A percentile compares a stretch with the other conserved stretches of the same genome.
Conservation (phyloP, 129 eudicot genomes). For the Artemisia argyi region DNA sequence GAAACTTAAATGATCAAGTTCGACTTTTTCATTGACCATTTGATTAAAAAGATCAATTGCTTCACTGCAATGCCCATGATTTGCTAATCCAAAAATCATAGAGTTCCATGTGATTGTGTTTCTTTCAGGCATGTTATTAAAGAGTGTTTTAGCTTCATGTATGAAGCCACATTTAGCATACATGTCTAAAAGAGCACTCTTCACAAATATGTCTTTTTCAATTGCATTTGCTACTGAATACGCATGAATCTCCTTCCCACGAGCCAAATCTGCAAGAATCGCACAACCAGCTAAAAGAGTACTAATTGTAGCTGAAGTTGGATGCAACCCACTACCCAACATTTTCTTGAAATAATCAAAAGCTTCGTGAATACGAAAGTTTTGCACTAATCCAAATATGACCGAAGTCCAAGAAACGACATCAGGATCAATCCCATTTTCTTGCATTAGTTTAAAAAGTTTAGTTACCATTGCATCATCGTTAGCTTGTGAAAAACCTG, state of each 20-base stretch:
- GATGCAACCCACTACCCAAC: constrained; percentile 44
- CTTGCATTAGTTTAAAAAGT: constrained; percentile 45
- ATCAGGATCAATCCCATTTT: constrained; percentile 55
- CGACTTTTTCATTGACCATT: constrained; percentile 48
- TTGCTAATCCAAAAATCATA: constrained; percentile 81
- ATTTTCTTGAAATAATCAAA: constrained; percentile 53
- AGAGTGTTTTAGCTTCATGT: constrained; percentile 58
- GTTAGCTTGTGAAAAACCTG: constrained; percentile 70
- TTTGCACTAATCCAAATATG: constrained; percentile 68
- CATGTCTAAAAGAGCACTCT: constrained; percentile 79
- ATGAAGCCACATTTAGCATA: constrained; percentile 78
- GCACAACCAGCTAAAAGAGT: constrained; percentile 67
- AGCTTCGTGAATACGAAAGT: constrained; percentile 52
- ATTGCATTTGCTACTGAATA: constrained; percentile 53
- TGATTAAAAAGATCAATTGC: constrained; percentile 58
- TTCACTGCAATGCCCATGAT: constrained; percentile 61
- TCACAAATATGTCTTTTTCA: constrained; percentile 55
- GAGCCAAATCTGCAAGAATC: constrained; percentile 50
- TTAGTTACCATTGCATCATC: constrained; percentile 48
- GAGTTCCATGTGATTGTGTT: constrained; percentile 80
- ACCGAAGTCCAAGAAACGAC: constrained; percentile 84
- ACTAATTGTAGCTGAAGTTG: constrained; percentile 71
- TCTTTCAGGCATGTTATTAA: constrained; percentile 47
- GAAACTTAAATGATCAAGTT: constrained; percentile 71
- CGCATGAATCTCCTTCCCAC: constrained; percentile 75